These are phyloP conservation scores for Botryotinia globosa DNA, from an alignment of 2,329 filamentous ascomycete species.

Conservation along the genomic window DNA sequence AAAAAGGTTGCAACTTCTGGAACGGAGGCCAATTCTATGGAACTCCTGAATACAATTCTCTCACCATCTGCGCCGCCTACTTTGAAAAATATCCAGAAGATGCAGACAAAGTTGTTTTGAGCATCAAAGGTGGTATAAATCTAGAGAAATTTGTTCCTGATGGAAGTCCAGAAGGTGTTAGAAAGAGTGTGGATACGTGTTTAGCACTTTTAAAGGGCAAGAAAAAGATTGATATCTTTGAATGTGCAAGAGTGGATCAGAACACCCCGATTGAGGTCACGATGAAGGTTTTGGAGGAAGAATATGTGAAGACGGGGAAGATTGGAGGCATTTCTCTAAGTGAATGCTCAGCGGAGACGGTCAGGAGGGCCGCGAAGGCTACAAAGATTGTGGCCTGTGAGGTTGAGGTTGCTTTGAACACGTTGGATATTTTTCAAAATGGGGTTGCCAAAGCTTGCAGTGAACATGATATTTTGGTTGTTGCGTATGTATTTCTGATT, in stretches of 20 bases:
- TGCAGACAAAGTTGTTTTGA: conserved; percentile 58
- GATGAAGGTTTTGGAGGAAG: conserved; percentile 35
- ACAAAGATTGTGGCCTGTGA: conserved; percentile 47
- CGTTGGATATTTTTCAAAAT: conserved; percentile 40
- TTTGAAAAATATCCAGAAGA: conserved; percentile 63
- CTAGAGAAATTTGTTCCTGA: conserved; percentile 43
- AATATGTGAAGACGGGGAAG: conserved; percentile 44
- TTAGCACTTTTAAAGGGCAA: conserved; percentile 47
- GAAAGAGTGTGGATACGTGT: conserved; percentile 57
- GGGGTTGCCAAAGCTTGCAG: conserved; percentile 50
- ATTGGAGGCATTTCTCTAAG: conserved; percentile 46
- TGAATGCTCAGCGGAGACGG: conserved; percentile 44
- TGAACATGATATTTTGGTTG: conserved; percentile 64
- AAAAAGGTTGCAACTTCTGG: conserved; percentile 51
- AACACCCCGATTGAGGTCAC: conserved; percentile 44
- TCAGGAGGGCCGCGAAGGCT: conserved; percentile 42
- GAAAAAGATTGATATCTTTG: conserved; percentile 55
- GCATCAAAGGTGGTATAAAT: conserved; percentile 57
- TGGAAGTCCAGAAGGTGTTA: conserved; percentile 52
- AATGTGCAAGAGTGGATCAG: conserved; percentile 48
- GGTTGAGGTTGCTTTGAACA: conserved; percentile 46
- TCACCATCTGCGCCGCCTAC: conserved; percentile 59
- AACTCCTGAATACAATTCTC: conserved; percentile 53
- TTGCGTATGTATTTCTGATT: conserved; percentile 46
- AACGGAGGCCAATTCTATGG: conserved; percentile 67